Evolutionary conservation across 2,329 filamentous ascomycete genomes (phyloP).

Genomic region (Xylaria sp.): DNA sequence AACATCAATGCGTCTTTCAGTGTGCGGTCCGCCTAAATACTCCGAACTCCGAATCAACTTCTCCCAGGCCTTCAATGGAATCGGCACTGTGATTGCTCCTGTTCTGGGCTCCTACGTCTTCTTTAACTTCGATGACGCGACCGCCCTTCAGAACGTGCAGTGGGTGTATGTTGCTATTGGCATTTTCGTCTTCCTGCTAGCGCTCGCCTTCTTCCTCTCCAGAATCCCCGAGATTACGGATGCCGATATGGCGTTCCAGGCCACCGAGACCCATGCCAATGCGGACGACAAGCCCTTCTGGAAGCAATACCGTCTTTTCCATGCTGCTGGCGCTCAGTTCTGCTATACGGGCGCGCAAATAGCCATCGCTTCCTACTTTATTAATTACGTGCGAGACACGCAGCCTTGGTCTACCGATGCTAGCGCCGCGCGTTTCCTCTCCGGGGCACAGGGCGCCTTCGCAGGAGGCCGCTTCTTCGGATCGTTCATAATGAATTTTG

Average conservation of each 20-base stretch:
- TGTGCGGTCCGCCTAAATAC: conserved; percentile 75
- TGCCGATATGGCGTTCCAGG: conserved; percentile 71
- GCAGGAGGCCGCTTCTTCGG: conserved; percentile 78
- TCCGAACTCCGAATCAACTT: conserved; percentile 79
- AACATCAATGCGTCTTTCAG: conserved; percentile 42
- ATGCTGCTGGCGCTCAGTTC: conserved; percentile 80
- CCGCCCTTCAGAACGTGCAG: conserved; percentile 74
- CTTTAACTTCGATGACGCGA: conserved; percentile 70
- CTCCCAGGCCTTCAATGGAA: conserved; percentile 80
- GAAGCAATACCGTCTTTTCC: conserved; percentile 80
- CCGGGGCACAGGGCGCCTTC: conserved; percentile 79
- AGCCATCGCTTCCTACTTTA: conserved; percentile 74
- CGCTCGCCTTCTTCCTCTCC: conserved; percentile 73
- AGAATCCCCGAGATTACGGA: conserved; percentile 79
- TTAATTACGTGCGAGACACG: conserved; percentile 76
- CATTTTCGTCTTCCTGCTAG: conserved; percentile 74
- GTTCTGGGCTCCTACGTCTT: conserved; percentile 79
- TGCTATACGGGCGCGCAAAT: conserved; percentile 81
- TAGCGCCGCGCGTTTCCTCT: conserved; percentile 73
- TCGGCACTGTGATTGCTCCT: conserved; percentile 78
- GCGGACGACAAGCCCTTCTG: conserved; percentile 70
- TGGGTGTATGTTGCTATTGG: conserved; percentile 82
- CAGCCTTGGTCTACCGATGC: conserved; percentile 62
- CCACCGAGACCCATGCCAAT: conserved; percentile 62
- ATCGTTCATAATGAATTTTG: conserved; percentile 72